These are phyloP conservation scores for Saksenaea oblongispora DNA, from an alignment of 371 early-diverging fungal species.

Conservation along the genomic window DNA sequence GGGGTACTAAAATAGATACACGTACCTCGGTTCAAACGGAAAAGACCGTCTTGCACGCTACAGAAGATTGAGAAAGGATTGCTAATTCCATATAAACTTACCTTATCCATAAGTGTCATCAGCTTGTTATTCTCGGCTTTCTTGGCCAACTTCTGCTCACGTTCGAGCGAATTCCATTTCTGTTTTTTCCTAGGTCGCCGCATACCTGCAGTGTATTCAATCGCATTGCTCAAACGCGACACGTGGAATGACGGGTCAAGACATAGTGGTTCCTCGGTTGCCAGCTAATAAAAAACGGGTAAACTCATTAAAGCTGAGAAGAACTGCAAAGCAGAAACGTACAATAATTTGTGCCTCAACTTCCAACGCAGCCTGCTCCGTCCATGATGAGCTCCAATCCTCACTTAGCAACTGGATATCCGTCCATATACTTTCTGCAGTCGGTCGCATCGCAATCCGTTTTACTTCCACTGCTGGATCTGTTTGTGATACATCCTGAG, in stretches of 20 bases:
- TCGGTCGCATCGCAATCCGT: constrained; percentile 55
- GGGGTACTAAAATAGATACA: constrained; percentile 1
- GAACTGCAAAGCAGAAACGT: no score
- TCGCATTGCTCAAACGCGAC: constrained; percentile 58
- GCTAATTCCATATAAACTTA: constrained; percentile 15
- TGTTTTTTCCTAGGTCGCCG: constrained; percentile 49
- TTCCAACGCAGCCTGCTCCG: constrained; percentile 53
- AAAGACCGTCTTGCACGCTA: constrained; percentile 49
- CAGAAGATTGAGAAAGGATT: background rate
- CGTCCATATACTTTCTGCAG: constrained; percentile 62
- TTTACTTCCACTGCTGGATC: constrained; percentile 24
- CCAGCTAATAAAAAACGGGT: constrained; percentile 44
- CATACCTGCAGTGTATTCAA: constrained; percentile 39
- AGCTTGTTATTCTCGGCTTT: constrained; percentile 60
- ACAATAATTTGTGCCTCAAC: constrained; percentile 62
- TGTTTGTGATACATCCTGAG: constrained; percentile 1
- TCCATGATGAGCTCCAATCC: constrained; percentile 53
- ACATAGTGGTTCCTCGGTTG: constrained; percentile 60
- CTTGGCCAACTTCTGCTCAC: constrained; percentile 59
- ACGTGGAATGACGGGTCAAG: constrained; percentile 63
- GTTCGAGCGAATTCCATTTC: constrained; percentile 63
- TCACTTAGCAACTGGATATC: constrained; percentile 60
- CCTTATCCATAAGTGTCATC: constrained; percentile 65
- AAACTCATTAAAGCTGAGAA: no score
- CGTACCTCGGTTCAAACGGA: constrained; percentile 44